Evolutionary conservation across 371 early-diverging fungal species (phyloP).

Genomic region (Mortierella sp.): DNA sequence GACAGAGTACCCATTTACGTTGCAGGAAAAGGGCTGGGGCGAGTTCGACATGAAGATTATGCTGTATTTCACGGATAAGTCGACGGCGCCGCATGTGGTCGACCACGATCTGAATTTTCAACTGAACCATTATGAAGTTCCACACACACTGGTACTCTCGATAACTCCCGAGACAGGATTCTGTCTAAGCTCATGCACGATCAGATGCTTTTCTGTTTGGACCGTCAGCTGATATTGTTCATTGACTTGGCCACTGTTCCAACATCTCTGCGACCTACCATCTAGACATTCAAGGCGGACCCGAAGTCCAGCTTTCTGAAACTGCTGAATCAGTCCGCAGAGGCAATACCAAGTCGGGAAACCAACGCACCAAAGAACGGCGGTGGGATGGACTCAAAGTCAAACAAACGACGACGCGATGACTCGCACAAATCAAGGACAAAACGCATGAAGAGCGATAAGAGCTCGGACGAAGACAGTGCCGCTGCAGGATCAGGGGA

Average conservation of each 20-base stretch:
- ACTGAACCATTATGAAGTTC: slow-evolving; percentile 59
- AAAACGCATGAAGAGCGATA: slow-evolving; percentile 37
- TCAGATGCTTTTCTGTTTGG: too few species aligned
- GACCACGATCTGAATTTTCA: slow-evolving; percentile 74
- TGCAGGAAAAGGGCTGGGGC: slow-evolving; percentile 79
- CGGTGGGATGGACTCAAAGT: slow-evolving; percentile 20
- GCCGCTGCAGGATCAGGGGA: slow-evolving; percentile 30
- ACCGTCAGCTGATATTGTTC: too few species aligned
- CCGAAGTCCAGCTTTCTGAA: slow-evolving; percentile 41
- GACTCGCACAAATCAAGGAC: slow-evolving; percentile 30
- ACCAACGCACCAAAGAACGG: slow-evolving; percentile 18
- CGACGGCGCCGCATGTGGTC: slow-evolving; percentile 59
- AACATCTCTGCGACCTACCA: too few species aligned
- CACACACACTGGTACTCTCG: slow-evolving; percentile 55
- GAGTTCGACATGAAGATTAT: slow-evolving; percentile 76
- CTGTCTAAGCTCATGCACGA: too few species aligned
- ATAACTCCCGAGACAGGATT: neutral
- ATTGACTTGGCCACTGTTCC: too few species aligned
- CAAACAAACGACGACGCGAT: slow-evolving; percentile 42
- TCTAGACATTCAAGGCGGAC: slow-evolving; percentile 51
- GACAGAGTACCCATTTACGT: slow-evolving; percentile 66
- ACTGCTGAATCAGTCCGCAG: slow-evolving; percentile 21
- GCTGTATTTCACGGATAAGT: slow-evolving; percentile 63
- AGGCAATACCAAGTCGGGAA: slow-evolving; percentile 16
- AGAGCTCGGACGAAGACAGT: slow-evolving; percentile 49